Evolutionary conservation across 768 basidiomycete genomes (phyloP).

Genomic region (Mycena chlorophos): DNA sequence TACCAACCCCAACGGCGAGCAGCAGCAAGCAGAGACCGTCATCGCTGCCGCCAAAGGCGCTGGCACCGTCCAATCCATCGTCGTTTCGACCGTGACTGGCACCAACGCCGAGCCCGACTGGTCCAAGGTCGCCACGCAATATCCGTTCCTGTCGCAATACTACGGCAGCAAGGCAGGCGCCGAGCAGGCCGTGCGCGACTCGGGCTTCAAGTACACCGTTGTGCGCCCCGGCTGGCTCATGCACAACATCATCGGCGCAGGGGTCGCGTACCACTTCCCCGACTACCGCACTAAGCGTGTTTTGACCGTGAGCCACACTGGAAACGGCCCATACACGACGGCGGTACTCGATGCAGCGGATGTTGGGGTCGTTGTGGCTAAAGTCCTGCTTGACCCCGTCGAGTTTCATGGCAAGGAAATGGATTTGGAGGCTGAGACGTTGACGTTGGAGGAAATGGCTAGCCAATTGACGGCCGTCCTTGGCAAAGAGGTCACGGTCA

Average conservation of each 20-base stretch:
- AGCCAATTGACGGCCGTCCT: conserved; percentile 2
- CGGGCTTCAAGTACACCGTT: conserved; percentile 17
- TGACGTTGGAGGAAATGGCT: conserved; percentile 17
- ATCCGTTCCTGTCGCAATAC: conserved; percentile 14
- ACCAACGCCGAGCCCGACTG: not conserved
- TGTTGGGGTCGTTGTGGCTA: conserved; percentile 14
- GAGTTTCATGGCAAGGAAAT: conserved; percentile 9
- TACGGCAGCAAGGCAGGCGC: conserved; percentile 15
- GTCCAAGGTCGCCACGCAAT: not conserved
- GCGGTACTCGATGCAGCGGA: conserved; percentile 14
- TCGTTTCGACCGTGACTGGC: conserved; percentile 14
- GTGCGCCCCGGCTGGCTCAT: conserved; percentile 17
- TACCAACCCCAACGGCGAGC: conserved; percentile 6
- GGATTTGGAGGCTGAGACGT: conserved; percentile 4
- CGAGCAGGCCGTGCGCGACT: conserved; percentile 14
- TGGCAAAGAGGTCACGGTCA: conserved; percentile 14
- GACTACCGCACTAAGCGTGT: conserved; percentile 10
- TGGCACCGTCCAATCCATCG: conserved; percentile 14
- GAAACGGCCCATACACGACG: not conserved
- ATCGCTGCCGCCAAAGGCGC: conserved; percentile 14
- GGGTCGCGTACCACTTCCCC: conserved; percentile 8
- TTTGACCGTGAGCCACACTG: conserved; percentile 12
- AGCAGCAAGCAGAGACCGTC: conserved; percentile 5
- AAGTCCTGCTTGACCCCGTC: conserved; percentile 11
- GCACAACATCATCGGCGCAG: conserved; percentile 13